Evolutionary conservation across 345 rosid genomes (phyloP).

Genomic region (Brassica juncea): DNA sequence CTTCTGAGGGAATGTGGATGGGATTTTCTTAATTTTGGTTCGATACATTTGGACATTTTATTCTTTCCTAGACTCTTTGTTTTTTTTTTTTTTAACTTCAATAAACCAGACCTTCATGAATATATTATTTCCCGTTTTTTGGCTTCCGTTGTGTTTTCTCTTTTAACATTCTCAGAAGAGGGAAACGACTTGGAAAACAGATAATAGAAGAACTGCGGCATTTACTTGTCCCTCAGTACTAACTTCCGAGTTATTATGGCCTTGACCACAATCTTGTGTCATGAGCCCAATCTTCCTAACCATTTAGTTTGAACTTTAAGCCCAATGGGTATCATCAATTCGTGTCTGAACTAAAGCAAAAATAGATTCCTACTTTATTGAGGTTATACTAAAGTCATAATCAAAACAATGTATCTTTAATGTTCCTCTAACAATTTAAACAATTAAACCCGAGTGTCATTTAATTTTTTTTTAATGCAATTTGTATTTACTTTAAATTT

Average conservation of each 20-base stretch:
- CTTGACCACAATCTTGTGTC: not conserved
- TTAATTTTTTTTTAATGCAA: too few species aligned
- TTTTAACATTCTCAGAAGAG: not conserved
- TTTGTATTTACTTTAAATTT: too few species aligned
- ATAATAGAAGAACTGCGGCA: not conserved
- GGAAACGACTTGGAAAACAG: not conserved
- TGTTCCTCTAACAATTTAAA: too few species aligned
- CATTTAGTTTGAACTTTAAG: not conserved
- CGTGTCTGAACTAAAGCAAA: not conserved
- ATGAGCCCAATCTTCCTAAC: not conserved
- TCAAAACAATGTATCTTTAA: too few species aligned
- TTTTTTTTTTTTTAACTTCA: not conserved
- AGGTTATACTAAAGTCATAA: too few species aligned
- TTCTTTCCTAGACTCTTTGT: not conserved
- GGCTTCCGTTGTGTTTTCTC: not conserved
- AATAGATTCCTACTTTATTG: too few species aligned
- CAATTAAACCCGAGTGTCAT: too few species aligned
- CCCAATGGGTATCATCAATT: not conserved
- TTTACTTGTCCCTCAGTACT: constrained; percentile 6
- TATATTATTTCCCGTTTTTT: not conserved
- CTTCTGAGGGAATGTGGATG: constrained; percentile 22
- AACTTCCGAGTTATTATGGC: constrained; percentile 4
- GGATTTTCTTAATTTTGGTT: constrained; percentile 10
- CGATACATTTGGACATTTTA: not conserved
- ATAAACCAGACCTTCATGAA: not conserved